These are phyloP conservation scores for Trichophyton mentagrophytes DNA, from an alignment of 2,329 filamentous ascomycete species.

Conservation along the genomic window DNA sequence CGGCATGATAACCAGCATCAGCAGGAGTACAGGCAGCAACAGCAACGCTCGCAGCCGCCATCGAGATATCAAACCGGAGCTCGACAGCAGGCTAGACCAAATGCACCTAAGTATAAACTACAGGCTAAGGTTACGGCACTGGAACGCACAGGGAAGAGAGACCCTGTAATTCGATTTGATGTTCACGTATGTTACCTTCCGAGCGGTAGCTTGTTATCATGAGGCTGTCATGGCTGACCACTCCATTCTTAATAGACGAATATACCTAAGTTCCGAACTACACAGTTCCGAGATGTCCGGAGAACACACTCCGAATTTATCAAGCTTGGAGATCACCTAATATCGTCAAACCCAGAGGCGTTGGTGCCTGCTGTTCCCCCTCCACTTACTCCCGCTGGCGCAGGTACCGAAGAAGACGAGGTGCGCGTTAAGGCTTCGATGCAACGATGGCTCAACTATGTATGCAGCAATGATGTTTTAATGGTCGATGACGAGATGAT, in stretches of 20 bases:
- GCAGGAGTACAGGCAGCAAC: conserved; percentile 14
- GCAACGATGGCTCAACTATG: conserved; percentile 89
- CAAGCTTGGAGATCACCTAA: conserved; percentile 89
- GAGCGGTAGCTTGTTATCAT: neutral
- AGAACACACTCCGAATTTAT: conserved; percentile 90
- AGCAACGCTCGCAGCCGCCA: conserved; percentile 28
- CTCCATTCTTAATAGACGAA: conserved; percentile 58
- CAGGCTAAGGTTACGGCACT: conserved; percentile 91
- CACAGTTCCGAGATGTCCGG: conserved; percentile 93
- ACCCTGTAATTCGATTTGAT: conserved; percentile 88
- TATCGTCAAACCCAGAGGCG: conserved; percentile 94
- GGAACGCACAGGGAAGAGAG: conserved; percentile 87
- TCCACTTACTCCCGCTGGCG: conserved; percentile 85
- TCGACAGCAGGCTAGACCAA: conserved; percentile 27
- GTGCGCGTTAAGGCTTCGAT: conserved; percentile 72
- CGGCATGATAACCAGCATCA: conserved; percentile 8
- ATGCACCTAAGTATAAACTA: conserved; percentile 64
- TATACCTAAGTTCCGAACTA: conserved; percentile 93
- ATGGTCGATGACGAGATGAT: conserved; percentile 96
- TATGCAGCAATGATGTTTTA: conserved; percentile 81
- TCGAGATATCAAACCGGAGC: conserved; percentile 24
- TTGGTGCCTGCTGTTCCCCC: conserved; percentile 89
- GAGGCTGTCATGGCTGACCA: conserved; percentile 3
- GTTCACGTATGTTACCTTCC: conserved; percentile 59
- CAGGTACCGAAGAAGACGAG: conserved; percentile 93